These are phyloP conservation scores for Rhodotorula babjevae DNA, from an alignment of 768 basidiomycete species.

Conservation along the genomic window DNA sequence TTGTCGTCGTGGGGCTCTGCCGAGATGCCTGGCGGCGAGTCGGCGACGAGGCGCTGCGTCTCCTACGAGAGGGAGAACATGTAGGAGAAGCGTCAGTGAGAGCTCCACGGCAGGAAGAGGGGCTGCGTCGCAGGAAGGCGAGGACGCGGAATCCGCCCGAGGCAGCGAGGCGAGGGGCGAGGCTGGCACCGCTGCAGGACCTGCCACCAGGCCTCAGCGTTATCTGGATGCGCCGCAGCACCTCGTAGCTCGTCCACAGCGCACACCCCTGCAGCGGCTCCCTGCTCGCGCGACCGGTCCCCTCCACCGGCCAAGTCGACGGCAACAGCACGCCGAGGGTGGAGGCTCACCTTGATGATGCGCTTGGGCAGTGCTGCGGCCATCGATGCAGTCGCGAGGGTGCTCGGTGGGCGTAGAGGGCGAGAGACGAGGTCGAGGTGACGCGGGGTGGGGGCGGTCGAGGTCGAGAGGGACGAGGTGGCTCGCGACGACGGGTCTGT, in stretches of 20 bases:
- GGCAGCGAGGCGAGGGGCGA: no score
- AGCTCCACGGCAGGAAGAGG: neutral
- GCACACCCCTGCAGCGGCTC: neutral
- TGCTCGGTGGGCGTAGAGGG: no score
- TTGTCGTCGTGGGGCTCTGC: constrained; percentile 95
- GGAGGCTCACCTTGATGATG: constrained; percentile 41
- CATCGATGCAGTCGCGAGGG: no score
- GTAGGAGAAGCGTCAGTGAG: neutral
- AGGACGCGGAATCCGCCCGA: no score
- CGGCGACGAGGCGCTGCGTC: constrained; percentile 91
- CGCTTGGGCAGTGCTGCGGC: constrained; percentile 39
- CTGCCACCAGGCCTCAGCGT: no score
- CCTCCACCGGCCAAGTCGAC: neutral
- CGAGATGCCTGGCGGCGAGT: constrained; percentile 96
- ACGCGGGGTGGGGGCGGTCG: no score
- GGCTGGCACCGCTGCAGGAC: no score
- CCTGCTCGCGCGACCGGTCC: neutral
- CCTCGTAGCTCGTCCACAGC: neutral
- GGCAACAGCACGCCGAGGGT: neutral
- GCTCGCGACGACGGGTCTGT: no score
- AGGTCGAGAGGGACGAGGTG: neutral
- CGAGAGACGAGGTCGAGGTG: no score
- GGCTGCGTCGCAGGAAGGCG: neutral
- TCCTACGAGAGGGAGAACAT: constrained; percentile 56
- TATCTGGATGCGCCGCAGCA: no score